Evolutionary conservation across 1,284 basidiomycete species (phyloP).

Genomic region (Mycena sp.): DNA sequence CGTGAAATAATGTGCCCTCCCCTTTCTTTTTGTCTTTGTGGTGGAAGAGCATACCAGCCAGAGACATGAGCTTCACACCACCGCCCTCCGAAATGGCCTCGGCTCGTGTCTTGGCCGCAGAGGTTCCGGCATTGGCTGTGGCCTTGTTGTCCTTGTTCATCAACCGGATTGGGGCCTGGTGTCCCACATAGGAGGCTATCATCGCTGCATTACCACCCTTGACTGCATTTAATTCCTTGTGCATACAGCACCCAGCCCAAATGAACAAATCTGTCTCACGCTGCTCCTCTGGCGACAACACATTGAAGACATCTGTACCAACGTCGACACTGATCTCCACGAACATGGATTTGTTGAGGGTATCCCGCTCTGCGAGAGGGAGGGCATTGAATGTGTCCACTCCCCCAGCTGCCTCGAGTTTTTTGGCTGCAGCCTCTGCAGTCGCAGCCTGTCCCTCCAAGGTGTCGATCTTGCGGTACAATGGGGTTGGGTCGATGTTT

Average conservation of each 20-base stretch:
- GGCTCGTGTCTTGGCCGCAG: not conserved
- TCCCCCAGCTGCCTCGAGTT: not conserved
- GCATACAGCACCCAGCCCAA: slow-evolving; percentile 39
- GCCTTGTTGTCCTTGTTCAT: slow-evolving; percentile 10
- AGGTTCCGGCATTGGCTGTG: not conserved
- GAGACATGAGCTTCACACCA: not conserved
- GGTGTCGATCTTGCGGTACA: not conserved
- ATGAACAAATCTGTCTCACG: slow-evolving; percentile 26
- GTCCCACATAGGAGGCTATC: not conserved
- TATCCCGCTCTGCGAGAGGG: not conserved
- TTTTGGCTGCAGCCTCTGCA: not conserved
- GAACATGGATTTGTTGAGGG: not conserved
- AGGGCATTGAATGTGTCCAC: not conserved
- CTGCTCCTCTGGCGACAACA: slow-evolving; percentile 25
- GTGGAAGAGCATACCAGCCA: not conserved
- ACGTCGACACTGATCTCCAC: not conserved
- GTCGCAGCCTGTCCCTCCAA: not conserved
- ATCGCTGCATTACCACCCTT: slow-evolving; percentile 26
- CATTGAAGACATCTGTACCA: not conserved
- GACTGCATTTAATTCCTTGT: slow-evolving; percentile 38
- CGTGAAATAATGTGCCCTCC: not conserved
- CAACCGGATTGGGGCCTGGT: not conserved
- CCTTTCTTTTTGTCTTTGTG: slow-evolving; percentile 15
- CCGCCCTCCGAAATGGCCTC: not conserved
- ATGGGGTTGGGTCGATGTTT: not conserved